phyloP scores from a whole-genome alignment of 495 filamentous ascomycete species.

The Podospora didyma region DNA sequence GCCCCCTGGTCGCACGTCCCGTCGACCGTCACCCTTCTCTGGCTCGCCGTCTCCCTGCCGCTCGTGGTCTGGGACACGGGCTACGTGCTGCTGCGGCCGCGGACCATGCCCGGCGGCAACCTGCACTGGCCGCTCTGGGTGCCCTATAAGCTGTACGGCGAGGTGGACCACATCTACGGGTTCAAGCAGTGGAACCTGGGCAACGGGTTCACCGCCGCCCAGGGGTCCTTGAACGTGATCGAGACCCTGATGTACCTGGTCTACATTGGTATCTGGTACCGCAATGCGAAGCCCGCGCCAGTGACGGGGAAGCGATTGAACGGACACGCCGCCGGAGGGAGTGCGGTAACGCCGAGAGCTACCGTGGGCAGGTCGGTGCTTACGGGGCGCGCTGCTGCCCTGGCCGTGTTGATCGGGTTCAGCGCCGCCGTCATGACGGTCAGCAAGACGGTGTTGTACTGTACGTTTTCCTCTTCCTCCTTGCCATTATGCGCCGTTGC shows the following conservation, averaged over 20 bases:
- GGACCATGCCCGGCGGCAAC: slow-evolving; percentile 75
- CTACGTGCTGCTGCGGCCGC: slow-evolving; percentile 79
- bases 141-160: slow-evolving; percentile 79
- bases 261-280: slow-evolving; percentile 62
- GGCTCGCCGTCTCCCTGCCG: slow-evolving; percentile 76
- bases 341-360: slow-evolving; percentile 14
- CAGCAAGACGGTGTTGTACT: slow-evolving; percentile 84
- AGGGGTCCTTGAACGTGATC: slow-evolving; percentile 66
- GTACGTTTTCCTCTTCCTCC: slow-evolving; percentile 45
- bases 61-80: slow-evolving; percentile 78
- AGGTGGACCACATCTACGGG: slow-evolving; percentile 81
- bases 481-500: not conserved
- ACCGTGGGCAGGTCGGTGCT: slow-evolving; percentile 45
- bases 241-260: slow-evolving; percentile 68
- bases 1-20: slow-evolving; percentile 73
- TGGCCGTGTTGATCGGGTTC: slow-evolving; percentile 65
- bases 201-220: slow-evolving; percentile 79
- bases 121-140: slow-evolving; percentile 72
- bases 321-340: too few species aligned
- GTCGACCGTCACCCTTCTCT: slow-evolving; percentile 58
- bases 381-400: slow-evolving; percentile 54
- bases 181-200: slow-evolving; percentile 66
- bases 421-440: slow-evolving; percentile 73
- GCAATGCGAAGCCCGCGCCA: not conserved
- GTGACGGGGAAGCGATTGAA: too few species aligned